A percentile compares a stretch with the other conserved stretches of the same genome.
Evolutionary conservation across 2,329 filamentous ascomycete species (phyloP).

Genomic region (Aspergillus hortae): DNA sequence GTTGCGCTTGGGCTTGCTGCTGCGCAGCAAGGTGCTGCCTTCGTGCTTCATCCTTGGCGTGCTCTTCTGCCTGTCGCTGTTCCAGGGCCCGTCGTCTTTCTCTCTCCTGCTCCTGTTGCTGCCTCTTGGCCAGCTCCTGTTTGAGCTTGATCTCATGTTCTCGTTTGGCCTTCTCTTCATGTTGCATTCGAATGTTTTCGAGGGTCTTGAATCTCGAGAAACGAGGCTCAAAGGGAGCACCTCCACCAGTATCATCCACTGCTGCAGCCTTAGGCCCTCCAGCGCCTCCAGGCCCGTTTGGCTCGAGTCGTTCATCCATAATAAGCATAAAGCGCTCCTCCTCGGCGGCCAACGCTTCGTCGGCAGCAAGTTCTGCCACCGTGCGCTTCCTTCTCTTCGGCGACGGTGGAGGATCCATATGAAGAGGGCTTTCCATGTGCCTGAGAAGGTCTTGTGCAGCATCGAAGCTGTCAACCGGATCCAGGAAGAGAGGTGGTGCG

Average conservation of each 20-base stretch:
- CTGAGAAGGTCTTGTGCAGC: slow-evolving; percentile 71
- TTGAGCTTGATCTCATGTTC: slow-evolving; percentile 47
- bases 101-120: slow-evolving; percentile 47
- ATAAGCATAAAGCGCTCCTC: slow-evolving; percentile 91
- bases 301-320: slow-evolving; percentile 75
- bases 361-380: slow-evolving; percentile 88
- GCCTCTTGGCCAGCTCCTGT: slow-evolving; percentile 48
- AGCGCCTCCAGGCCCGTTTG: slow-evolving; percentile 56
- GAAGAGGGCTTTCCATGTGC: slow-evolving; percentile 69
- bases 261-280: slow-evolving; percentile 61
- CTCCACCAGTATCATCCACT: slow-evolving; percentile 68
- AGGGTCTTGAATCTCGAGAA: slow-evolving; percentile 93
- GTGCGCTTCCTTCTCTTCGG: slow-evolving; percentile 92
- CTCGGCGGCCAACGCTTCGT: slow-evolving; percentile 85
- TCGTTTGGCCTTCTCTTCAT: slow-evolving; percentile 62
- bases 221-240: slow-evolving; percentile 73
- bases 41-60: slow-evolving; percentile 37
- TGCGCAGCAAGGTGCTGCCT: slow-evolving; percentile 42
- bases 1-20: slow-evolving; percentile 45
- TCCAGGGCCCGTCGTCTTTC: slow-evolving; percentile 46
- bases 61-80: slow-evolving; percentile 43
- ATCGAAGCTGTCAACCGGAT: slow-evolving; percentile 66
- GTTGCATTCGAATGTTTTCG: slow-evolving; percentile 74
- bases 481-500: slow-evolving; percentile 70
- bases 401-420: slow-evolving; percentile 70